Evolutionary conservation across 1,284 basidiomycete genomes (phyloP).

Genomic region (Sanghuangporus baumii): DNA sequence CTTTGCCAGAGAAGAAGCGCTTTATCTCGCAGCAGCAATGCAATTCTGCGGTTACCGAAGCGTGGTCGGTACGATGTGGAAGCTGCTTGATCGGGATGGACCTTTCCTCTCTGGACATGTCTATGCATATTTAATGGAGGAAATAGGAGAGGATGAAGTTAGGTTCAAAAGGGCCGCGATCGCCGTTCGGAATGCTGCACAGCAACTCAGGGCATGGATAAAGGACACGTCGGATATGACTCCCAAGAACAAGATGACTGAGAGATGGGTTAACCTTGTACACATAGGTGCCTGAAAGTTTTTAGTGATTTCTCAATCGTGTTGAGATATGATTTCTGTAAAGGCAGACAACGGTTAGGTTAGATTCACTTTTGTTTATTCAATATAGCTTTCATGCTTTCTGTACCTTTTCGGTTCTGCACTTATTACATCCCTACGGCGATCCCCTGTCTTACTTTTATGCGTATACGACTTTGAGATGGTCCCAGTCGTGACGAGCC

Average conservation of each 20-base stretch:
- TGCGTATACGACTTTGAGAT: no score
- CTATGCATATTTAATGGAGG: neutral
- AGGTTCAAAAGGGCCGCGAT: neutral
- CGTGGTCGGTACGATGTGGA: slow-evolving; percentile 38
- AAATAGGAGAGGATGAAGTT: neutral
- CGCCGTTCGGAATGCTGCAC: neutral
- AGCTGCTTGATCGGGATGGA: slow-evolving; percentile 25
- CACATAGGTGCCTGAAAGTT: neutral
- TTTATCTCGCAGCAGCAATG: slow-evolving; percentile 32
- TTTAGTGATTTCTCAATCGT: no score
- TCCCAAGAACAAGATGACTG: neutral
- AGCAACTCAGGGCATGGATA: neutral
- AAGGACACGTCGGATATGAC: neutral
- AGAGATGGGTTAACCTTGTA: neutral
- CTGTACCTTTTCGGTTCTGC: no score
- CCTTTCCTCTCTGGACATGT: neutral
- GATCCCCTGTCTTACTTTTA: no score
- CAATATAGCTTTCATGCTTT: neutral
- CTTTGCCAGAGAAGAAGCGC: slow-evolving; percentile 27
- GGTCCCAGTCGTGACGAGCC: no score
- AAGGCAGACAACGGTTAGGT: no score
- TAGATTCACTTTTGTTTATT: neutral
- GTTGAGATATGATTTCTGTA: no score
- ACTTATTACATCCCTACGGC: no score
- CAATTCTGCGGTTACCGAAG: slow-evolving; percentile 30